Evolutionary conservation across 345 rosid genomes (phyloP), one percentile per base, ranked within the genome.

Genomic region (Murraya koenigii): DNA sequence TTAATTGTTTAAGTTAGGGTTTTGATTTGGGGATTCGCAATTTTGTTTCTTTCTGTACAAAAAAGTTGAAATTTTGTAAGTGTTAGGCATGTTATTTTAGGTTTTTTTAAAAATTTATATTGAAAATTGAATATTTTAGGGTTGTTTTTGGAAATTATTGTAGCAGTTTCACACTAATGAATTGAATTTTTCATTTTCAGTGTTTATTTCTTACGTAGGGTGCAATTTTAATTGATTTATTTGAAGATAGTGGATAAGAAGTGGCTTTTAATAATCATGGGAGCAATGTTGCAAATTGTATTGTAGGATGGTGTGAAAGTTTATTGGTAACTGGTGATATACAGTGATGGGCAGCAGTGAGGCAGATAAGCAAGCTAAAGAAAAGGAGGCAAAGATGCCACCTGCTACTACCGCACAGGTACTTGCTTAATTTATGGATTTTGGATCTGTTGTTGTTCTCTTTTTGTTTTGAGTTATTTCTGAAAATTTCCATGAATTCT

Each of bases 351-450:
- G 88, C 60, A 87, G 94, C 78, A 83, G 84, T 72, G 95, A 92
- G 83, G 83, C 75, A 80, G 92, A 90, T 39, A 94, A 94, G 84
- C 71, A 90, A 1, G 82, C 87, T 17, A 91, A 90, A 85, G 97
- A 93, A 76, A 92, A 91, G 84, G 97, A 93, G 81, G 78, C 88
- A 8, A 90, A 84, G 84, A 77, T 84, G n/a, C 86, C 88, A 0
- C 85, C 90, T 67, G 47, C 90, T 80, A 61, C 87, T 71, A 61
- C 94, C 44, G 70, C 93, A 36, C 97, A 92, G 97, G 98, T 93
- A 64, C 32, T 75, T 78, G 35, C 22, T 32, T 77, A n/a, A 30
- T 77, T 79, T 35, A 15, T 73, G 72, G 67, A 23, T 38, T 54
- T 35, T 64, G 61, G 20, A 20, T 52, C 19, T 60, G 60, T 65